Evolutionary conservation across 1,284 basidiomycete genomes (phyloP), one percentile per base, ranked within the genome.

Genomic region (Puccinia polysora): DNA sequence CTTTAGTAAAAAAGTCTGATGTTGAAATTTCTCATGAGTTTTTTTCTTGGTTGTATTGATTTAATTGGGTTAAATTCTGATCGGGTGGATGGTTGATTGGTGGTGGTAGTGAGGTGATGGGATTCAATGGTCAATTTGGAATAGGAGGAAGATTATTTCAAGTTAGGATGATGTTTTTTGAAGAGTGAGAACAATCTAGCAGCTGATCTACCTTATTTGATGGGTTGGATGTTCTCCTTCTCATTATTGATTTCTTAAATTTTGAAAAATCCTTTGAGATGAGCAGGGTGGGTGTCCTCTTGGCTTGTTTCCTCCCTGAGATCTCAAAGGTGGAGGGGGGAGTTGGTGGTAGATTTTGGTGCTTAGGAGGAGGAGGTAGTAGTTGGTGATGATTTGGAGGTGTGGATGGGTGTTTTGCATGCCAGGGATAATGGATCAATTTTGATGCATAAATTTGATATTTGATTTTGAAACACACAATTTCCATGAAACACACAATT

Each of bases 221-320:
- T 78, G 0, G 84, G 84, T 68, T 83, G 81, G 55, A 86, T 85
- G 78, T 86, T 86, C 78, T 86, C 85, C 79, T 86, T 86, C 65
- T 84, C 82, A 2, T 81, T 79, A 75, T 86, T 85, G 72, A 84
- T 77, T 2, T 73, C 75, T 10, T 73, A 70, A 50, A 78, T 75
- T 74, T 79, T 77, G 18, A 78, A 75, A n/a, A n/a, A n/a, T n/a
- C n/a, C n/a, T n/a, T n/a, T n/a, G n/a, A n/a, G n/a, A n/a, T n/a
- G n/a, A n/a, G n/a, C n/a, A n/a, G n/a, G n/a, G n/a, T n/a, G n/a
- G n/a, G n/a, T n/a, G n/a, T n/a, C n/a, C n/a, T n/a, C n/a, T n/a
- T n/a, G n/a, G n/a, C n/a, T n/a, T n/a, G n/a, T n/a, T n/a, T n/a
- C n/a, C n/a, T n/a, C n/a, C n/a, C n/a, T n/a, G n/a, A n/a, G n/a